A percentile compares a stretch with the other conserved stretches of the same genome.
Conservation (phyloP, 2,329 filamentous ascomycete species). For the Hymenoscyphus linearis region DNA sequence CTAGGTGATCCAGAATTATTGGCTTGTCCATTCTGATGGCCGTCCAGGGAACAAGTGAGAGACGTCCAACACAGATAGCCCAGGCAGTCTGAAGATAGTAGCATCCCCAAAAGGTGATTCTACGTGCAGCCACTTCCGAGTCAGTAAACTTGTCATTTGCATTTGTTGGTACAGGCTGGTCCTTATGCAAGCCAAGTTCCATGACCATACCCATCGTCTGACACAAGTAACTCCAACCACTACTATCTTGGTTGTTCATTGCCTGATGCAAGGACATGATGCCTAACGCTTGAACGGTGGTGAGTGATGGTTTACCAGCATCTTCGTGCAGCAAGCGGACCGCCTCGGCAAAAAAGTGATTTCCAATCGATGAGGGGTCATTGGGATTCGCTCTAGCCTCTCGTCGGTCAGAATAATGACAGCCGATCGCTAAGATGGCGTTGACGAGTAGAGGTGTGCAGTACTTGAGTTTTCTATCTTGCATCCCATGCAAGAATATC, state of each 20-base stretch:
- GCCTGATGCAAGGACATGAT: constrained; percentile 71
- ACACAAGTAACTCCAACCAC: constrained; percentile 62
- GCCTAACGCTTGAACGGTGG: constrained; percentile 67
- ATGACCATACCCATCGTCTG: constrained; percentile 66
- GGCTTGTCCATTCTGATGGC: constrained; percentile 44
- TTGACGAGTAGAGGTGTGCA: constrained; percentile 39
- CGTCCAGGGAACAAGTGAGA: constrained; percentile 42
- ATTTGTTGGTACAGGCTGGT: constrained; percentile 4
- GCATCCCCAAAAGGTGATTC: constrained; percentile 46
- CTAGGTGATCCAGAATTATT: constrained; percentile 30
- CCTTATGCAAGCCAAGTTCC: constrained; percentile 32
- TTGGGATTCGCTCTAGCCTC: constrained; percentile 57
- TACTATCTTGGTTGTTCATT: constrained; percentile 64
- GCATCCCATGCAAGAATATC: constrained; percentile 17
- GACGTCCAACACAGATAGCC: constrained; percentile 41
- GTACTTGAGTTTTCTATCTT: constrained; percentile 16
- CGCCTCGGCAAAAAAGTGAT: constrained; percentile 69
- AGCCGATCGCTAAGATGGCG: constrained; percentile 46
- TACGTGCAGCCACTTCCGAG: constrained; percentile 41
- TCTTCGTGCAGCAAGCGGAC: constrained; percentile 52
- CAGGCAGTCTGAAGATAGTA: constrained; percentile 43
- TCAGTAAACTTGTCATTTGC: constrained; percentile 28
- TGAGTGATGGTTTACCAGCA: constrained; percentile 57
- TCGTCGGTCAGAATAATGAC: constrained; percentile 61
- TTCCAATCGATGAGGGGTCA: constrained; percentile 61